Base-by-base conservation (phyloP, 1,284 basidiomycete genomes). In the Boletus semigastroideus region DNA sequence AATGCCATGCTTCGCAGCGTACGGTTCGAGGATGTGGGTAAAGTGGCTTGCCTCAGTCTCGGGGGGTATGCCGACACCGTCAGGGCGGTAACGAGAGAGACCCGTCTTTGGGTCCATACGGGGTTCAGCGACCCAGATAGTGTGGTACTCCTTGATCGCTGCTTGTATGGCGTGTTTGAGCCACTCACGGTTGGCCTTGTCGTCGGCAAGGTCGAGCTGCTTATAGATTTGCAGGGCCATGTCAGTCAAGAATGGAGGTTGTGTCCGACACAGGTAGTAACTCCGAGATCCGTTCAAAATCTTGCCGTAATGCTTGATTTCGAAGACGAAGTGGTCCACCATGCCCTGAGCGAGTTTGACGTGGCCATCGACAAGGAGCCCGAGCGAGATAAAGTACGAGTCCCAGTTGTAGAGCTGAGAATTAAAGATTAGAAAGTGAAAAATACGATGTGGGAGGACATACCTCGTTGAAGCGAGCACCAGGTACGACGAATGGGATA, bases 31-130 rank as follows among this genome's bases (percentile, higher is more conserved):
- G 63, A 99, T 89, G 70, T 97, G 93, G 3, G 94, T 98, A 70
- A 99, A 99, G 74, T 99, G 96, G 10, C 90, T 90, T 3, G 97
- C 94, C 72, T 99, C 96, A 0, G 96, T 99, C 78, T 99, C 96
- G 1, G 96, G 97, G 16, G 94, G 95, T 48, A 99, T 97, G 46
- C 96, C 96, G 5, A 93, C 71, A n/a, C 97, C 96, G 55, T 90
- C 91, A 5, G 96, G 96, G 27, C 94, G 86, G 74, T 87, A 99
- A 44, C 96, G 86, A 1, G 94, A 96, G 13, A 99, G 82, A 34
- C 96, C 95, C 6, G 93, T 93, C 73, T 91, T 92, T 31, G 87
- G 84, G 71, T 99, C 94, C 61, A 97, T 88, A 25, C 96, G 86
- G 17, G 95, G 97, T 67, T 90, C 86, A 10, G 90, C 86, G 64